Evolutionary conservation across 2,329 filamentous ascomycete genomes (phyloP).

Genomic region (Colletotrichum costaricense): DNA sequence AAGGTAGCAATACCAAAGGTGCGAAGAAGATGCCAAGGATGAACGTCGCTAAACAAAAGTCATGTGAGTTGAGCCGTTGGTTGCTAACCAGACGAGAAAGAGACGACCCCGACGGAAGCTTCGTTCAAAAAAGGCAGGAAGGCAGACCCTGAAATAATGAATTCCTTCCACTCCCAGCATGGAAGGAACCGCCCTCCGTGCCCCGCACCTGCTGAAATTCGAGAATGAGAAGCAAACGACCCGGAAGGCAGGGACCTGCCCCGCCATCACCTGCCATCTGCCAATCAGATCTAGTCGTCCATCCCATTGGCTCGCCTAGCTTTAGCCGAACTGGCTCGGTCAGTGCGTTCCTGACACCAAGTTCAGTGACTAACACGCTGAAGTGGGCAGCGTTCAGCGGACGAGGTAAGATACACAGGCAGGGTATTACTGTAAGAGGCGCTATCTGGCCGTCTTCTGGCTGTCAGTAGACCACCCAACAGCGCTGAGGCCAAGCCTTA

Average conservation of each 20-base stretch:
- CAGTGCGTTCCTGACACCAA: background rate
- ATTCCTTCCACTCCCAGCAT: background rate
- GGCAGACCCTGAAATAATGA: conserved; percentile 5
- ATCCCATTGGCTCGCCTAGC: conserved; percentile 29
- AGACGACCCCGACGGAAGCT: background rate
- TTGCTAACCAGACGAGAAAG: background rate
- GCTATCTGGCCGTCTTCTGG: background rate
- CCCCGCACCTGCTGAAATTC: conserved; percentile 4
- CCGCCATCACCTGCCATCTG: background rate
- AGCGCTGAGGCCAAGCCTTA: background rate
- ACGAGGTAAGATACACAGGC: background rate
- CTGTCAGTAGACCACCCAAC: background rate
- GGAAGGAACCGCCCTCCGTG: background rate
- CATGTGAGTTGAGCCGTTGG: background rate
- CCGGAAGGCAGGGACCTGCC: background rate
- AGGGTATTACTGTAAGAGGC: background rate
- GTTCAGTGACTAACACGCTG: background rate
- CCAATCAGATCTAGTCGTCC: background rate
- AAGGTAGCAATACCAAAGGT: background rate
- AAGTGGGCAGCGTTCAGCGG: background rate
- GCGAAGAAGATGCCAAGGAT: background rate
- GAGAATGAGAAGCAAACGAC: background rate
- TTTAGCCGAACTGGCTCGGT: background rate
- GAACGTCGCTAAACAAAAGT: background rate
- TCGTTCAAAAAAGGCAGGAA: background rate